phyloP scores from a whole-genome alignment of 305 asterid species.

The Petunia hybrid region DNA sequence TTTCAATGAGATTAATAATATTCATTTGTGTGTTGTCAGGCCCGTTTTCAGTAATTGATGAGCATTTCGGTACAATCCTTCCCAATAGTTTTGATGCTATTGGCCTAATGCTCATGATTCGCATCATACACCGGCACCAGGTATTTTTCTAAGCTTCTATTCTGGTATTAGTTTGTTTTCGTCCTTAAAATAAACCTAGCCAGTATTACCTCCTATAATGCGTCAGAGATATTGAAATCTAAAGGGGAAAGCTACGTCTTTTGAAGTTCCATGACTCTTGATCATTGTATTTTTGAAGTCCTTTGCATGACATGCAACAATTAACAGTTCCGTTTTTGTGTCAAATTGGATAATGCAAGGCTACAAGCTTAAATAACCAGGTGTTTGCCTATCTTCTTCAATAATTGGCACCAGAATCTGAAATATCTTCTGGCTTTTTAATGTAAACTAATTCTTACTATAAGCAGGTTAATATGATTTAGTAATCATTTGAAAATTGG shows the following conservation, averaged over 20 bases:
- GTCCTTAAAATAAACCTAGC: too few relatives aligned
- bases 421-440: background rate
- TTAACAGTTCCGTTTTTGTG: background rate
- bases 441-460: background rate
- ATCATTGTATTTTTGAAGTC: background rate
- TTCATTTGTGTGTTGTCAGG: slow-evolving; percentile 57
- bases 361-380: background rate
- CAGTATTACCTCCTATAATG: background rate
- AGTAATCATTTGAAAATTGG: background rate
- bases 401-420: background rate
- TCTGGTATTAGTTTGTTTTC: background rate
- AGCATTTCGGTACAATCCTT: slow-evolving; percentile 78
- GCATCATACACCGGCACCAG: slow-evolving; percentile 96
- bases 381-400: background rate
- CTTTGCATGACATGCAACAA: background rate
- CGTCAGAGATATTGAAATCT: background rate
- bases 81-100: slow-evolving; percentile 90
- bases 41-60: slow-evolving; percentile 87
- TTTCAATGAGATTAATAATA: slow-evolving; percentile 6
- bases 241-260: too few relatives aligned
- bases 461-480: background rate
- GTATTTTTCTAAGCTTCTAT: slow-evolving; percentile 37
- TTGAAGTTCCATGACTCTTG: background rate
- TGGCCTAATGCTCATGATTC: slow-evolving; percentile 96
- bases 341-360: background rate